Base-by-base conservation (phyloP, 371 early-diverging fungal species). In the Mucor saturninus region DNA sequence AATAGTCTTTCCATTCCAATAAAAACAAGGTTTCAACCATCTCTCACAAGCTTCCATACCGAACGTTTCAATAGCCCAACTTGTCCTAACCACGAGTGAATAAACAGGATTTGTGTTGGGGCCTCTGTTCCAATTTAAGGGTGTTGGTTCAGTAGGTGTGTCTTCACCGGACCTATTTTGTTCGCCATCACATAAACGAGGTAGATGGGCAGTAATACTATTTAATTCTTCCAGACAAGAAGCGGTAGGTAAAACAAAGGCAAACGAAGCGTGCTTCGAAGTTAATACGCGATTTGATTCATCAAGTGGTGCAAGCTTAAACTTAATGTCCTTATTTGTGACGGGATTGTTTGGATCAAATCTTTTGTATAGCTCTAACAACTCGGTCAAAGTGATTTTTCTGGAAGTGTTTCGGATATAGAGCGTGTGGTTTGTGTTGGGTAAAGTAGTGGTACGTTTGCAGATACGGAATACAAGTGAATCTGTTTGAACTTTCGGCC, bases 91-190 rank as follows among this genome's bases (percentile, higher is more conserved):
- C 0, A 89, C 84, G 0, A 89, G 71, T 0, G 86, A 86, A 76
- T 89, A 89, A 0, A 87, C 87, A 0, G 89, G 89, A 56, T 86
- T 81, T 10, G 87, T 89, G 57, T 87, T 87, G 6, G 89, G 89
- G 0, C 89, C 89, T 38, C 89, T 77, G 46, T 89, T 81, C 84
- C 87, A 89, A 1, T 80, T 54, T 8, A 87, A 64, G 1, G 89
- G 87, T 13, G 82, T 13, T 29, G 13, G 29, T 30, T 56, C 21
- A 32, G 71, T 66, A 10, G 57, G 46, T 8, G 35, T 15, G 5
- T 35, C 46, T 6, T 8, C 72, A 49, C 53, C 31, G 15, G 32
- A 38, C 35, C 15, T 57, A n/a, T 38, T 13, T 26, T 46, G 29
- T 39, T 74, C 73, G 4, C 59, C 74, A 59, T 85, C 83, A 56